Evolutionary conservation across 2,329 filamentous ascomycete genomes (phyloP).

Genomic region (Alternaria novae-zelandiae): DNA sequence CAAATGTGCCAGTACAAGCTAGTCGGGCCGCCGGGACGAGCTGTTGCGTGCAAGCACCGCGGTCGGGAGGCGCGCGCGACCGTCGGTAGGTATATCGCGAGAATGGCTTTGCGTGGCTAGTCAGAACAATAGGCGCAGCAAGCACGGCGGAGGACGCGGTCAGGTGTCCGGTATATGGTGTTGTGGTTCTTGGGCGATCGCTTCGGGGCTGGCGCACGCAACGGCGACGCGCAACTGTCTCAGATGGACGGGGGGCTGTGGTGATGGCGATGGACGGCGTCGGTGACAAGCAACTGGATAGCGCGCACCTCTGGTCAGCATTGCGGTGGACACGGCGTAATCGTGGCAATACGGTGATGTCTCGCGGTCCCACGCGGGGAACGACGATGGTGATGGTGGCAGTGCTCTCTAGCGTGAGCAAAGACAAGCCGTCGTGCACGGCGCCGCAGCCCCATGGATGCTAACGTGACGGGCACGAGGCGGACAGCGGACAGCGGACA

Average conservation of each 20-base stretch:
- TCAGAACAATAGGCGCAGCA: not conserved
- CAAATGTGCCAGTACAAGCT: not conserved
- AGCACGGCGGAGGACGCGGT: conserved; percentile 5
- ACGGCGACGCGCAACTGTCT: conserved; percentile 39
- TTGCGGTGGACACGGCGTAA: conserved; percentile 30
- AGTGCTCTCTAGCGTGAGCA: conserved; percentile 27
- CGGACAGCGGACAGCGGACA: not conserved
- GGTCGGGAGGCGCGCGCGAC: conserved; percentile 1
- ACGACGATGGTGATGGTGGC: conserved; percentile 28
- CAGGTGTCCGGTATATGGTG: conserved; percentile 14
- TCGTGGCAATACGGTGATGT: conserved; percentile 26
- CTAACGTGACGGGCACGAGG: not conserved
- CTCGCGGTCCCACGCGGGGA: conserved; percentile 31
- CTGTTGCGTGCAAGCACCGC: not conserved
- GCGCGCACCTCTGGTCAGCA: conserved; percentile 40
- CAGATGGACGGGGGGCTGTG: conserved; percentile 33
- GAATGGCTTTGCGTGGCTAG: not conserved
- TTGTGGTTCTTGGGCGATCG: conserved; percentile 21
- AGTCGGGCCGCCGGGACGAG: not conserved
- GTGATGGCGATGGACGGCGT: conserved; percentile 14
- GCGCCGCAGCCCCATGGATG: conserved; percentile 14
- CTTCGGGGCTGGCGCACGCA: conserved; percentile 15
- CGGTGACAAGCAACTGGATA: conserved; percentile 23
- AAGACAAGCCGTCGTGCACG: conserved; percentile 14
- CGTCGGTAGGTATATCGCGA: not conserved